Evolutionary conservation across 148 eudicot genomes (phyloP).

Genomic region (Spergularia bocconei): DNA sequence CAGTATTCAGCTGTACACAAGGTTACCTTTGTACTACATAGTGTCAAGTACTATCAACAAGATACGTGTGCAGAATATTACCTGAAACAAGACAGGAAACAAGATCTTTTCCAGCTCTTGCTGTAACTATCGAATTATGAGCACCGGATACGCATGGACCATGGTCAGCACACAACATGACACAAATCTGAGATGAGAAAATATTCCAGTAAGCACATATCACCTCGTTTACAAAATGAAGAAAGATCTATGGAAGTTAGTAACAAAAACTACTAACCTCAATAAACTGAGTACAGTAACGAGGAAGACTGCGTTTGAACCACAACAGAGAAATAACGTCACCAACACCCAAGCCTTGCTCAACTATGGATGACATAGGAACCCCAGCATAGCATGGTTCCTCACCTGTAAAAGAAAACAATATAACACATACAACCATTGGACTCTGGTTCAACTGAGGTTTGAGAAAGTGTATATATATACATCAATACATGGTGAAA

Average conservation of each 20-base stretch:
- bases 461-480: not conserved
- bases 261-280: slow-evolving; percentile 49
- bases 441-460: slow-evolving; percentile 6
- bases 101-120: slow-evolving; percentile 98
- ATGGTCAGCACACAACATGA: slow-evolving; percentile 98
- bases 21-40: not conserved
- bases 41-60: not conserved
- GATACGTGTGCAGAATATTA: slow-evolving; percentile 21
- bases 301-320: slow-evolving; percentile 99
- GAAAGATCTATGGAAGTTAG: not conserved
- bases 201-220: slow-evolving; percentile 2
- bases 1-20: slow-evolving; percentile 9
- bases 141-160: slow-evolving; percentile 99
- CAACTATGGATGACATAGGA: slow-evolving; percentile 93
- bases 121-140: slow-evolving; percentile 95
- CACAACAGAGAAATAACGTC: slow-evolving; percentile 96
- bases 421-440: not conserved
- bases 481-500: slow-evolving; percentile 1
- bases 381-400: slow-evolving; percentile 97
- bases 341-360: slow-evolving; percentile 91
- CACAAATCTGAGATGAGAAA: slow-evolving; percentile 58
- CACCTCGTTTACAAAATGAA: not conserved
- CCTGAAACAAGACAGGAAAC: slow-evolving; percentile 98
- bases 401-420: slow-evolving; percentile 56
- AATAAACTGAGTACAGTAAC: slow-evolving; percentile 88